Evolutionary conservation across 2,329 filamentous ascomycete species (phyloP), one percentile per base, ranked within the genome.

Genomic region (Penicillium brasilianum): DNA sequence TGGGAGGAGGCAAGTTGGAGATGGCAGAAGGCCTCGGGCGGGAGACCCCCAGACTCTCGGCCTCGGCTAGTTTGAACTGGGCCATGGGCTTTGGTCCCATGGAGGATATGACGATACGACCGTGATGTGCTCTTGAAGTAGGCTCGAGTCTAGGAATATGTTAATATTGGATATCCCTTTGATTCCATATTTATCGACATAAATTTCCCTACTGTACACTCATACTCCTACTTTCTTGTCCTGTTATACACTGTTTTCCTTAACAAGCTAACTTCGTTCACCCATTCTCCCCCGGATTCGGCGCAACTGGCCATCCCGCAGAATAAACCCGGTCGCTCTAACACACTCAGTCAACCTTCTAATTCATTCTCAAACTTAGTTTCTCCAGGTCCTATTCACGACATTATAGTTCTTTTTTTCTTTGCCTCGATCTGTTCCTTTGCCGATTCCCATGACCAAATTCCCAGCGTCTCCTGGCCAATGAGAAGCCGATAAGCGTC

Each of bases 61-160:
- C 72, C 72, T 74, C 72, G 72, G 72, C 69, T 74, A 74, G 71
- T 48, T 46, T 28, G 39, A 55, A 55, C 53, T 55, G 22, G 22
- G 18, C 25, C 36, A 18, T n/a, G 51, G 22, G 14, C 50, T 36
- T 9, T 9, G 41, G 43, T 46, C 43, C 2, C 43, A 46, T 46
- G 16, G 11, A 16, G 14, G 22, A 48, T 30, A 48, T 48, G 44
- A 30, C 44, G 44, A 30, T n/a, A 28, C 14, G 1, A 48, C 14
- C 30, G 39, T 39, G 34, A 28, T 37, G 8, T 39, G n/a, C 37
- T 20, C 8, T 7, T 48, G 20, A 30, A 50, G 28, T 18, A 10
- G 7, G 28, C 30, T 16, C 39, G 9, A 53, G 18, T 18, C 25
- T 28, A 28, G 18, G 48, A 13, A 13, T 14, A n/a, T 7, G 9